Percentiles rank a stretch among this genome's conserved stretches.
These are phyloP conservation scores for Clonostachys rosea DNA, from an alignment of 2,329 filamentous ascomycete genomes.

Conservation along the genomic window DNA sequence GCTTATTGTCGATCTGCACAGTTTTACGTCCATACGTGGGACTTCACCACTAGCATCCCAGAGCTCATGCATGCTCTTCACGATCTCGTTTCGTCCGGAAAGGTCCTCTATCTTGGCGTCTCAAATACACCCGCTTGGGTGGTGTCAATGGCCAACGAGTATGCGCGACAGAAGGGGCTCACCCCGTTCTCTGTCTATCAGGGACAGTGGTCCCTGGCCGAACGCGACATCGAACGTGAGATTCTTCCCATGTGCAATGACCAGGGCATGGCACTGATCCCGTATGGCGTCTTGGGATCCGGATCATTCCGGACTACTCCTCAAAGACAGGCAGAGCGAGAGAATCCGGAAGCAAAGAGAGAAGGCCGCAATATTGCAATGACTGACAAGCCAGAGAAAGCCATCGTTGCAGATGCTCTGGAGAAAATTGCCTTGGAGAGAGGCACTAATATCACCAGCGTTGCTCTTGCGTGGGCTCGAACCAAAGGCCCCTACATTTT, in stretches of 20 bases:
- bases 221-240: conserved; percentile 15
- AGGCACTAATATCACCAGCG: no score
- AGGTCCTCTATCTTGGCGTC: conserved; percentile 18
- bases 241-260: conserved; percentile 16
- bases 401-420: no score
- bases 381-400: no score
- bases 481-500: no score
- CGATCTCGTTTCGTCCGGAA: conserved; percentile 13
- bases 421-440: no score
- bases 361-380: no score
- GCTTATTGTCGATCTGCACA: background rate
- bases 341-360: no score
- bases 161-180: conserved; percentile 14
- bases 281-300: conserved; percentile 44
- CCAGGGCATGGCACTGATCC: conserved; percentile 33
- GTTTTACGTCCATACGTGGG: conserved; percentile 19
- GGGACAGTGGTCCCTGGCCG: conserved; percentile 14
- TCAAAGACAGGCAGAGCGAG: no score
- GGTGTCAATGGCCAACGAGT: conserved; percentile 15
- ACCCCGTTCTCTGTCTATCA: conserved; percentile 17
- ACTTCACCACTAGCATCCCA: conserved; percentile 11
- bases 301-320: conserved; percentile 18
- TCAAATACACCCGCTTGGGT: conserved; percentile 19
- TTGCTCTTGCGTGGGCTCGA: no score
- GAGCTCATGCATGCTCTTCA: conserved; percentile 19